Evolutionary conservation across 257 asterid species (phyloP).

Genomic region (Rubia yunnanensis): DNA sequence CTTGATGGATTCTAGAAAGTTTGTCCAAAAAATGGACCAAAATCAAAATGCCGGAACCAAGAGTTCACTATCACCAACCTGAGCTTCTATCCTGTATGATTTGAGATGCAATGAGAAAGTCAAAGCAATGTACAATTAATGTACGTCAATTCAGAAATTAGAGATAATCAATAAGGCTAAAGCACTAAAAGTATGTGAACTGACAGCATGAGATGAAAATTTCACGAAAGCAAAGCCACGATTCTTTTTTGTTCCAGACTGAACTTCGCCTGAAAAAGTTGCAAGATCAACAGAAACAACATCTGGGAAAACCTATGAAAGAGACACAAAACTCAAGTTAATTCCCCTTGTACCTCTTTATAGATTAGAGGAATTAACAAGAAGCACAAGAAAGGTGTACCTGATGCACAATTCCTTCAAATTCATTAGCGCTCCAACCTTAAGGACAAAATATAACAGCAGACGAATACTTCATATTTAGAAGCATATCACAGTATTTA

Average conservation of each 20-base stretch:
- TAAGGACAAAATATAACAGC: conserved; percentile 9
- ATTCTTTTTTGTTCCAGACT: conserved; percentile 52
- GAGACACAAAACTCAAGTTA: neutral
- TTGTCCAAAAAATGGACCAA: conserved; percentile 32
- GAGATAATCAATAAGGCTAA: conserved; percentile 10
- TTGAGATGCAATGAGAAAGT: conserved; percentile 58
- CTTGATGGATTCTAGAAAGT: conserved; percentile 12
- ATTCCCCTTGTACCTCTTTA: neutral
- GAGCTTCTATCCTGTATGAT: conserved; percentile 78
- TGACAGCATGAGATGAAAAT: conserved; percentile 80
- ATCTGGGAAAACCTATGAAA: conserved; percentile 64
- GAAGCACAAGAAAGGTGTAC: conserved; percentile 27
- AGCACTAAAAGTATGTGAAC: conserved; percentile 23
- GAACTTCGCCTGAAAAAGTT: conserved; percentile 31
- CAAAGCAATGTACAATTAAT: conserved; percentile 28
- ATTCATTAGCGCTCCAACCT: conserved; percentile 82
- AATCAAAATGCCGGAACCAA: conserved; percentile 58
- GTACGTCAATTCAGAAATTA: neutral
- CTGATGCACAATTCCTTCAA: conserved; percentile 63
- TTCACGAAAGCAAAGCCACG: conserved; percentile 92
- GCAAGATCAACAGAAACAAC: conserved; percentile 66
- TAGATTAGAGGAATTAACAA: conserved; percentile 2
- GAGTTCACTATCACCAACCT: conserved; percentile 83
- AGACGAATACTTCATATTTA: neutral
- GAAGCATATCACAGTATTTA: neutral